Percentiles rank a stretch among this genome's conserved stretches.
phyloP scores from a whole-genome alignment of 257 asterid genomes.

The Avicennia marina region DNA sequence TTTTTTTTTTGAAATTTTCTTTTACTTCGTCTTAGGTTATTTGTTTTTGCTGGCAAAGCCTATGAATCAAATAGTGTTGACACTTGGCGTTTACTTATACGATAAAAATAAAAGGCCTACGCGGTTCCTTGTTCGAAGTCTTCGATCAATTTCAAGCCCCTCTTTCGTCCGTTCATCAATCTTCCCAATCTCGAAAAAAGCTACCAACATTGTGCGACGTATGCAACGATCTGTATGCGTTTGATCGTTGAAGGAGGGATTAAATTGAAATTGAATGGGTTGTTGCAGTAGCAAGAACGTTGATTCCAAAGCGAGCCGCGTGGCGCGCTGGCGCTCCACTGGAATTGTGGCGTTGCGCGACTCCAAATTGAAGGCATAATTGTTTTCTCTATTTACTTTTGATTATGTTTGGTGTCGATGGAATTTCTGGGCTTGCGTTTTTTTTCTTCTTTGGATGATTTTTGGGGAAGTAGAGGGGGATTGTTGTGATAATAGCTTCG shows the following conservation, averaged over 20 bases:
- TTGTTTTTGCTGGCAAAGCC: too few species aligned
- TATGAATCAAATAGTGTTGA: too few species aligned
- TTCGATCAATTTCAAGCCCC: slow-evolving; percentile 15
- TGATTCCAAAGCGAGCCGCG: slow-evolving; percentile 66
- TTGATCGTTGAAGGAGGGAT: slow-evolving; percentile 27
- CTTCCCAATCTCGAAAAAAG: too few species aligned
- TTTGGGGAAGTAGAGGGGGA: background rate
- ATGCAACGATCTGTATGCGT: slow-evolving; percentile 8
- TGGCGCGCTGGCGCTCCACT: slow-evolving; percentile 92
- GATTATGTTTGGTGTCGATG: background rate
- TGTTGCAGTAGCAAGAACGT: slow-evolving; percentile 64
- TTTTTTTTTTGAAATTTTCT: too few species aligned
- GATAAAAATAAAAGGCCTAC: background rate
- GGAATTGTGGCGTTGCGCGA: slow-evolving; percentile 95
- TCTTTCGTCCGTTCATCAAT: background rate
- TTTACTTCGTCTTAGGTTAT: too few species aligned
- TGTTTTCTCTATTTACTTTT: background rate
- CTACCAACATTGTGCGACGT: background rate
- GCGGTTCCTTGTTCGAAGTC: slow-evolving; percentile 55
- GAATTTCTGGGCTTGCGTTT: slow-evolving; percentile 2
- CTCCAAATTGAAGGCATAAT: slow-evolving; percentile 72
- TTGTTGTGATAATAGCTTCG: background rate
- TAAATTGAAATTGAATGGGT: slow-evolving; percentile 50
- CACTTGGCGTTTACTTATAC: too few species aligned
- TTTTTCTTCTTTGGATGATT: background rate